Base-by-base conservation (phyloP, 2,329 filamentous ascomycete species). In the Calcarisporium arbuscula region DNA sequence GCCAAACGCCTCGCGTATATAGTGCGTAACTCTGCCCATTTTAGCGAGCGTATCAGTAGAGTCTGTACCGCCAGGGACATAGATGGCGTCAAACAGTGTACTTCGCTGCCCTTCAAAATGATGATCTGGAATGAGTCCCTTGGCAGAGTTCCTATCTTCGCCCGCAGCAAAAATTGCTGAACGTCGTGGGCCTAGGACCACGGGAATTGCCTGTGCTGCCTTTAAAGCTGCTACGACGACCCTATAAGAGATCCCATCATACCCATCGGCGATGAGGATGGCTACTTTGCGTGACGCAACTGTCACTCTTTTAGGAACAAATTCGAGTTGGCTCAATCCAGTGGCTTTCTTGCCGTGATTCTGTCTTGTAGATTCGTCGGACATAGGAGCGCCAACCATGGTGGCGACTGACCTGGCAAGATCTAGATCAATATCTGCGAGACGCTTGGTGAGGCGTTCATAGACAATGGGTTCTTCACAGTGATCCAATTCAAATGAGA, bases 381-480 rank as follows among this genome's bases (percentile, higher is more conserved):
- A 77, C 5, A 68, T 64, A 4, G 71, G 65, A 1, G 71, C 81
- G 9, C 85, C 85, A 2, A 85, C 82, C 58, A 82, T 72, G 28
- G 79, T 70, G 1, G 82, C 81, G 2, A 89, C 82, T 1, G 65
- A 62, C 52, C 82, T 72, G 0, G 85, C 82, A 1, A 92, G 74
- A 0, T 63, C 66, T 0, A 86, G 62, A 38, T 88, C 80, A 34
- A 92, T 86, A 23, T 89, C 82, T 2, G 75, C 67, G 0, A 92
- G 65, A 2, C 85, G 75, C 42, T 77, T 58, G 1, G 74, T 74
- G 56, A 89, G 70, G 19, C 81, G 74, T 42, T 81, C 73, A 56
- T 88, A 90, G 0, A 92, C 84, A 8, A 83, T 57, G 0, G 80
- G 74, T 27, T 92, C 85, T 16, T 90, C 83, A 52, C 85, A 92